Base-by-base conservation (phyloP, 202 grass and related monocot species). In the Saccharum hybrid region DNA sequence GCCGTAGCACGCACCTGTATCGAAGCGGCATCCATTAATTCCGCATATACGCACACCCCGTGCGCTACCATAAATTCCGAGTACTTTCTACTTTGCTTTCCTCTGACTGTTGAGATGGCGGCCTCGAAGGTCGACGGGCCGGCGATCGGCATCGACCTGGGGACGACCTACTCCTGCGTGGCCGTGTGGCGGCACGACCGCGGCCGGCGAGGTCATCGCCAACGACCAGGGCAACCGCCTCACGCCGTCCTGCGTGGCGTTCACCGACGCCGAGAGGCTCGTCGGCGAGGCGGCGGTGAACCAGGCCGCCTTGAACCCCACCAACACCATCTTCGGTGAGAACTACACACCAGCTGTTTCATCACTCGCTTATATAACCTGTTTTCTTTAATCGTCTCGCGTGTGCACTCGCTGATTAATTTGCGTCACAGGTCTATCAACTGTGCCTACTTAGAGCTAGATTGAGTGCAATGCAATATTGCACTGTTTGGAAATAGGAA, bases 151-250 rank as follows among this genome's bases (percentile, higher is more conserved):
- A 96, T 96, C 48, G 90, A 96, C 71, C 88, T 96, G 0, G 93
- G 93, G 0, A 96, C 90, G 64, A 93, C 94, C 39, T 96, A 96
- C 52, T 93, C 88, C 1, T 96, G 93, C 78, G 93, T 65, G 16
- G 94, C 91, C 22, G 91, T 94, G 3, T 97, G 94, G 94, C 94
- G 91, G 26, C 86, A 88, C 85, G 90, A 94, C 68, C 89, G 91
- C 31, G 91, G n/a, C n/a, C n/a, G n/a, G 93, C 37, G 91, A 97
- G 83, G 86, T 92, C 75, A 94, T 97, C 88, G 77, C 94, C 77
- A 97, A 97, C 76, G 94, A 94, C 60, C 91, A 94, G 86, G 91
- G 91, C 38, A 94, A 97, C 63, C 85, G 92, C 71, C 88, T 92
- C 42, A 97, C 89, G 23, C 89, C 91, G 23, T 94, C 94, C 68